phyloP scores from a whole-genome alignment of 257 asterid genomes.

The Nicotiana obtusifolia region DNA sequence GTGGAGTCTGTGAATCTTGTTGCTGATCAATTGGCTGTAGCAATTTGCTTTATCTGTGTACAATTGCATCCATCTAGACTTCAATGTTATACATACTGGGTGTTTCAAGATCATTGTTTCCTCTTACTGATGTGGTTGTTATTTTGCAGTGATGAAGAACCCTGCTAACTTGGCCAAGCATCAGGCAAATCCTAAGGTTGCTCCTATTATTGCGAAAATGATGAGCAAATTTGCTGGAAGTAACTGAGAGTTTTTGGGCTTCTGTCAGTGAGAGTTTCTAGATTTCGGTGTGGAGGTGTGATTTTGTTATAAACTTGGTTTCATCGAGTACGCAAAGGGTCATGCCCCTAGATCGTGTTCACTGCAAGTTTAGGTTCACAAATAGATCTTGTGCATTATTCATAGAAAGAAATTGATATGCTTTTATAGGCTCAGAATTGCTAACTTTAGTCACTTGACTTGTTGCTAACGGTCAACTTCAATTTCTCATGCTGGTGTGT shows the following conservation, averaged over 20 bases:
- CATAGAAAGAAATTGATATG: background rate
- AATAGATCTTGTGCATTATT: background rate
- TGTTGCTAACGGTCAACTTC: background rate
- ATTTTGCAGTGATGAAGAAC: conserved; percentile 77
- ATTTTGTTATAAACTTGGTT: background rate
- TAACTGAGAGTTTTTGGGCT: background rate
- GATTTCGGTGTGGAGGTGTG: background rate
- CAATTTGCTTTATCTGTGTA: background rate
- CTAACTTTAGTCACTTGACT: background rate
- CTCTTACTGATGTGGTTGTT: background rate
- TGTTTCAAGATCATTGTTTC: background rate
- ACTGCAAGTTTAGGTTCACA: background rate
- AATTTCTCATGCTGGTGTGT: background rate
- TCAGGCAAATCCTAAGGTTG: conserved; percentile 86
- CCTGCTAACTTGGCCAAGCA: conserved; percentile 91
- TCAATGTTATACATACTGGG: background rate
- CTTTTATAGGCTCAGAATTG: background rate
- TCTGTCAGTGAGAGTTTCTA: background rate
- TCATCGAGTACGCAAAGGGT: background rate
- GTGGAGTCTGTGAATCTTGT: background rate
- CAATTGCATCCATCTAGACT: background rate
- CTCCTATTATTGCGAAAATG: conserved; percentile 80
- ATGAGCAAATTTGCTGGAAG: conserved; percentile 69
- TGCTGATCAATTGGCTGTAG: background rate
- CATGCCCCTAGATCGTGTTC: background rate